Conservation (phyloP, 768 basidiomycete species). For the Hypholoma fasciculare region DNA sequence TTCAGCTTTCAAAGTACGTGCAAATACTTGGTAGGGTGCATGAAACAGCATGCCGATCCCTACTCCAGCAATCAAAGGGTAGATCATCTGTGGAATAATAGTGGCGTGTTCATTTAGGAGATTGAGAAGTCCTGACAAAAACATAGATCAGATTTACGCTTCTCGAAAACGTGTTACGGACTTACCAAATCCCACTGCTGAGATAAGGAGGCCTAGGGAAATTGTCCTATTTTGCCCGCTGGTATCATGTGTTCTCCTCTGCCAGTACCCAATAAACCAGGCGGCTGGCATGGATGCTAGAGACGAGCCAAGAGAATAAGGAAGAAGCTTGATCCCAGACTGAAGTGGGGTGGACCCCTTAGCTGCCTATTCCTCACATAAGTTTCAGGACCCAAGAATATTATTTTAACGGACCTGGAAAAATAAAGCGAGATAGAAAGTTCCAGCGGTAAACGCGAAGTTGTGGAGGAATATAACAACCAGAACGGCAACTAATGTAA, state of each 20-base stretch:
- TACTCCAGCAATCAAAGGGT: slow-evolving; percentile 71
- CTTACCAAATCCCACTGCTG: slow-evolving; percentile 74
- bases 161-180: slow-evolving; percentile 8
- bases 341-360: slow-evolving; percentile 68
- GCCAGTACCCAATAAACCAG: slow-evolving; percentile 77
- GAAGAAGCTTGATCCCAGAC: slow-evolving; percentile 74
- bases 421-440: slow-evolving; percentile 83
- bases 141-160: slow-evolving; percentile 15
- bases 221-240: slow-evolving; percentile 69
- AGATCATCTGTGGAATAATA: slow-evolving; percentile 45
- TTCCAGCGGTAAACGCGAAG: slow-evolving; percentile 80
- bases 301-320: slow-evolving; percentile 85
- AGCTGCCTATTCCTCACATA: slow-evolving; percentile 44
- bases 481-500: slow-evolving; percentile 57
- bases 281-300: slow-evolving; percentile 83
- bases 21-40: slow-evolving; percentile 82
- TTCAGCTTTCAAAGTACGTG: slow-evolving; percentile 58
- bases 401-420: slow-evolving; percentile 59
- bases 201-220: slow-evolving; percentile 59
- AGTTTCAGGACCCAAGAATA: slow-evolving; percentile 10
- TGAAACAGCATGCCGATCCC: slow-evolving; percentile 86
- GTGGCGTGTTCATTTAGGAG: slow-evolving; percentile 56
- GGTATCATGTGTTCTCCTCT: slow-evolving; percentile 54
- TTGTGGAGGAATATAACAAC: slow-evolving; percentile 78
- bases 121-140: slow-evolving; percentile 60